Base-by-base conservation (phyloP, 306 rosid species). In the Fragaria vesca region DNA sequence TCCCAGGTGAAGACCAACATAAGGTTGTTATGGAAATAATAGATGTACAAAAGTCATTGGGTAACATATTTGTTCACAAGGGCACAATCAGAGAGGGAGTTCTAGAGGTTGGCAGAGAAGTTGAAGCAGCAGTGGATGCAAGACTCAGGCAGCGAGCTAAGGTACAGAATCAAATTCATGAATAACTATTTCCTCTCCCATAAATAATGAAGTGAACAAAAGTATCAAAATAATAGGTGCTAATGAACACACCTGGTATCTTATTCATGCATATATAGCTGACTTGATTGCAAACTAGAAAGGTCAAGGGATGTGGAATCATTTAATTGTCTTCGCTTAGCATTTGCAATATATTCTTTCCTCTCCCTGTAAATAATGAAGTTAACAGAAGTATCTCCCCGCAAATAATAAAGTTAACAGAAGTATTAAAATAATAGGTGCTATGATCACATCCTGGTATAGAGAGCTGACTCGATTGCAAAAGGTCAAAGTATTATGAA, bases 81-180 rank as follows among this genome's bases (percentile, higher is more conserved):
- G 98, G 98, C 71, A 88, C 81, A 32, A 88, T 92, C 67, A 86
- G 77, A 79, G 89, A 92, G 88, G 98, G 98, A 72, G 84, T 85
- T 84, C 77, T 95, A 69, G 93, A 95, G 86, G 91, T 95, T 83
- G 98, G 98, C 68, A 91, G 78, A 84, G 97, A 88, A 87, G 98
- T 95, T 77, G 96, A 92, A 81, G 98, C 97, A 69, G 72, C 84
- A 71, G 98, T 95, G 36, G 92, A 92, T 87, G 78, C 89, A 77
- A 88, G 82, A 85, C 83, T 92, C 84, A 89, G 98, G 89, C 97
- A 92, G 82, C 87, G 96, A 45, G 98, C 95, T 58, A 86, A 89
- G 98, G 98, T 92, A 80, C 78, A 24, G 47, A 47, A 61, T 28
- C 36, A 81, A 78, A 70, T 13, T 42, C 73, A 40, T 32, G 45